phyloP scores from a whole-genome alignment of 345 rosid genomes.

The Nephelium lappaceum region DNA sequence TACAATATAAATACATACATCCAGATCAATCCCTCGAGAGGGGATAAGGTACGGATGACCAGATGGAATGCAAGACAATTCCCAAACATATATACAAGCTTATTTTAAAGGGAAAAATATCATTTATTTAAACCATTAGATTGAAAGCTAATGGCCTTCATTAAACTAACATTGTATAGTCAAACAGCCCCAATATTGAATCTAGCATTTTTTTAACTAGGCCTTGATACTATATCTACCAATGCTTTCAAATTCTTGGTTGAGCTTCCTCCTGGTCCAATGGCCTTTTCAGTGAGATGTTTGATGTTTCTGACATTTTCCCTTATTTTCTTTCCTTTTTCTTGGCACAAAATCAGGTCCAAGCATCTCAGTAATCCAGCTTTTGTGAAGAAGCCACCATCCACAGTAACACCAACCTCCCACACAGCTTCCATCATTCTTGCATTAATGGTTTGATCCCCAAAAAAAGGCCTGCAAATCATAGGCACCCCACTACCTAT shows the following conservation, averaged over 20 bases:
- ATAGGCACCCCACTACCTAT: conserved; percentile 36
- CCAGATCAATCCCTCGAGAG: no score
- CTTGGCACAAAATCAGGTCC: conserved; percentile 17
- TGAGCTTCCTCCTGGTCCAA: conserved; percentile 25
- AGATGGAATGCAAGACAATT: no score
- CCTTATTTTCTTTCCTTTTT: conserved; percentile 27
- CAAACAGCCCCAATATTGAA: no score
- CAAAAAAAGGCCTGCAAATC: conserved; percentile 48
- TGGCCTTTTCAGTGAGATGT: conserved; percentile 17
- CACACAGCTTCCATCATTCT: conserved; percentile 33
- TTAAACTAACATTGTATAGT: no score
- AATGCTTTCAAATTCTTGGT: conserved; percentile 22
- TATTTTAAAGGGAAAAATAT: no score
- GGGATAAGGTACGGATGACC: no score
- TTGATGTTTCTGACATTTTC: conserved; percentile 19
- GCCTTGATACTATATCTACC: not conserved
- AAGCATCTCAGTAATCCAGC: conserved; percentile 12
- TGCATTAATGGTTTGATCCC: conserved; percentile 43
- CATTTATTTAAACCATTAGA: no score
- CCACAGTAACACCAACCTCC: conserved; percentile 28
- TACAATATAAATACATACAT: no score
- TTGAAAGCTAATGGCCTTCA: no score
- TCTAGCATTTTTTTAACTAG: not conserved
- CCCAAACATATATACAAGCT: no score
- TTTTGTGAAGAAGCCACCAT: conserved; percentile 29